Percentiles rank a stretch among this genome's conserved stretches.
Conservation (phyloP, 1,139 yeast genomes). For the Saccharomyces hybrid region DNA sequence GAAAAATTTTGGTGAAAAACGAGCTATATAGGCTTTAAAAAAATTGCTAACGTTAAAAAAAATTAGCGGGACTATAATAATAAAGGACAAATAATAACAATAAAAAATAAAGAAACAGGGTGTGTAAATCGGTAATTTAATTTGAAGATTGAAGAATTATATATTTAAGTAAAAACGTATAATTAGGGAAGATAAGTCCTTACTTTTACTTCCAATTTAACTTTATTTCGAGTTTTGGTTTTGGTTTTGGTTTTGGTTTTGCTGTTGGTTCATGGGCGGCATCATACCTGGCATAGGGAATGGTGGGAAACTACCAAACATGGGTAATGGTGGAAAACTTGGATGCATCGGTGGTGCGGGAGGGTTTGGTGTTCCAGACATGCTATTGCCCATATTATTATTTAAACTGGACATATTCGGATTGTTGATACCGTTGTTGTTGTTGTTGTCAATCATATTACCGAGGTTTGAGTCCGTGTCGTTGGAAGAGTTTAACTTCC, state of each 20-base stretch:
- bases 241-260: constrained; percentile 9
- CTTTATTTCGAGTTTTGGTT: constrained; percentile 9
- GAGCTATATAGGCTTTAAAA: not conserved
- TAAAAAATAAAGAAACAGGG: not conserved
- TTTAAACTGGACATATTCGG: constrained; percentile 1
- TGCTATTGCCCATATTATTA: constrained; percentile 6
- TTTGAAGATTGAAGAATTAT: not conserved
- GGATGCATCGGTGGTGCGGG: constrained; percentile 22
- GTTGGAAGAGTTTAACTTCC: constrained; percentile 23
- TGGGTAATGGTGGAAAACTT: constrained; percentile 32
- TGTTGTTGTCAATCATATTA: constrained; percentile 2
- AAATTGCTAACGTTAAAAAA: not conserved
- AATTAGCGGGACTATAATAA: not conserved
- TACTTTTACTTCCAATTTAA: not conserved
- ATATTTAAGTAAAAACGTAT: not conserved
- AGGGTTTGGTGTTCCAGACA: constrained; percentile 4
- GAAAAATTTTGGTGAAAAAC: constrained; percentile 26
- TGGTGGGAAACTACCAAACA: constrained; percentile 36
- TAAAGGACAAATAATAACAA: not conserved
- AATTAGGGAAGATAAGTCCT: not conserved
- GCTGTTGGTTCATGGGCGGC: constrained; percentile 24
- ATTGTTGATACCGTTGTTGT: not conserved
- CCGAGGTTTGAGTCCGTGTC: not conserved
- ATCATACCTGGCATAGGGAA: constrained; percentile 33
- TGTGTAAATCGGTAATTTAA: not conserved